These are phyloP conservation scores for Yamadazyma akitaensis DNA, from an alignment of 805 yeast species.

Conservation along the genomic window DNA sequence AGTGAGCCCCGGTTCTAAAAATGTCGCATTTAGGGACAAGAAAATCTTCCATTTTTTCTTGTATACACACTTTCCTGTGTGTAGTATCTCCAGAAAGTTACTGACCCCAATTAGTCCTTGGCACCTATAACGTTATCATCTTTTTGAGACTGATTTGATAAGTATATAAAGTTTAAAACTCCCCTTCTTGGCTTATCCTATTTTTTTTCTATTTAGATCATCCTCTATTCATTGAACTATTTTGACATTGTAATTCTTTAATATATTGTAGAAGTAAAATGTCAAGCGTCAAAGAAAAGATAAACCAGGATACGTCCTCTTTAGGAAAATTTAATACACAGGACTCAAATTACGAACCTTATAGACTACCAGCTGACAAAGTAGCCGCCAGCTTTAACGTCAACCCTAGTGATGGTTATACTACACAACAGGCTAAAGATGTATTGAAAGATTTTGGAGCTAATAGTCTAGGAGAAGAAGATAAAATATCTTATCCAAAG, in stretches of 20 bases:
- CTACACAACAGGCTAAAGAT: conserved; percentile 14
- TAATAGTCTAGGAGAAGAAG: conserved; percentile 30
- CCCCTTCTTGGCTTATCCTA: too few species aligned
- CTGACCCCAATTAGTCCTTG: neutral
- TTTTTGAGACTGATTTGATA: too few species aligned
- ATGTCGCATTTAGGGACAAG: neutral
- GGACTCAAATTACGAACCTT: conserved; percentile 17
- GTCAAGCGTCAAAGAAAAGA: conserved; percentile 9
- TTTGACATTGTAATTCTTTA: neutral
- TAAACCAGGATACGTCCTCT: conserved; percentile 13
- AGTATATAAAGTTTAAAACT: too few species aligned
- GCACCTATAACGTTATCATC: neutral
- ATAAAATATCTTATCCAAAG: conserved; percentile 23
- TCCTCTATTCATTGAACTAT: too few species aligned
- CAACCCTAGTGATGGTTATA: conserved; percentile 47
- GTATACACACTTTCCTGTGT: neutral
- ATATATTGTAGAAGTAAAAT: neutral
- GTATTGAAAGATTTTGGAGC: conserved; percentile 17
- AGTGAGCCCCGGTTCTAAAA: neutral
- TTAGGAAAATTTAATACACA: conserved; percentile 6
- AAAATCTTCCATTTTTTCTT: neutral
- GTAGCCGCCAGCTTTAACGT: conserved; percentile 41
- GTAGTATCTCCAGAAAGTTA: neutral
- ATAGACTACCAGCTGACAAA: conserved; percentile 31
- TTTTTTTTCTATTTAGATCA: too few species aligned